Evolutionary conservation across 768 basidiomycete genomes (phyloP).

Genomic region (Suillus weaverae): DNA sequence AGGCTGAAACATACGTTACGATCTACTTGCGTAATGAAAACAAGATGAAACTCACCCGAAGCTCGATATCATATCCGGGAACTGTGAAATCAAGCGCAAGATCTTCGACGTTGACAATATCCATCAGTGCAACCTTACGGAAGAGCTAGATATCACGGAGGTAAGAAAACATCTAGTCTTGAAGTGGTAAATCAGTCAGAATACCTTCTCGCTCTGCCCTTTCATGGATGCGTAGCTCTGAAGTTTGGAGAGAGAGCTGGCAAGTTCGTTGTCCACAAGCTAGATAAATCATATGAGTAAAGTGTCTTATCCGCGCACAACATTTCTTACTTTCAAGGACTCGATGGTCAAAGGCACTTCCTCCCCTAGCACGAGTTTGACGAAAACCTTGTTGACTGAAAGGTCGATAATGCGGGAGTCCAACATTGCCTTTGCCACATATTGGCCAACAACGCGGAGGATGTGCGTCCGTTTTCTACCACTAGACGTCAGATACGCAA

Average conservation of each 20-base stretch:
- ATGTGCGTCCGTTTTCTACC: conserved; percentile 80
- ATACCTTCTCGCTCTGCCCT: conserved; percentile 56
- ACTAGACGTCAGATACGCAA: conserved; percentile 11
- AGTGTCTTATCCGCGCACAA: not conserved
- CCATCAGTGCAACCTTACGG: conserved; percentile 56
- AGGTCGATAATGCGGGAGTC: conserved; percentile 98
- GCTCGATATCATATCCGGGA: conserved; percentile 92
- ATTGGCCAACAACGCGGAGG: conserved; percentile 90
- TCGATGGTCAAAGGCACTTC: conserved; percentile 81
- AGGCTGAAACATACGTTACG: conserved; percentile 44
- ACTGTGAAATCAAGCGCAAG: conserved; percentile 94
- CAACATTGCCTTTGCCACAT: conserved; percentile 94
- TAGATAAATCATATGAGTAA: conserved; percentile 31
- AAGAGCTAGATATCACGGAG: conserved; percentile 39
- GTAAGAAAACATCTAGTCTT: not conserved
- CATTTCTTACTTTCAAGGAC: conserved; percentile 68
- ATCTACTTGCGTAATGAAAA: not conserved
- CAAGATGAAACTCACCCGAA: conserved; percentile 57
- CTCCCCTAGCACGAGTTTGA: conserved; percentile 86
- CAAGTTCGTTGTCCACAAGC: conserved; percentile 84
- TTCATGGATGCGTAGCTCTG: conserved; percentile 61
- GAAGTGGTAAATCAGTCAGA: conserved; percentile 5
- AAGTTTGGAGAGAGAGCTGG: conserved; percentile 80
- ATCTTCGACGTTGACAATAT: conserved; percentile 75
- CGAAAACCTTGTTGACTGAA: conserved; percentile 92